Evolutionary conservation across 495 filamentous ascomycete genomes (phyloP).

Genomic region (Penicillium roqueforti): DNA sequence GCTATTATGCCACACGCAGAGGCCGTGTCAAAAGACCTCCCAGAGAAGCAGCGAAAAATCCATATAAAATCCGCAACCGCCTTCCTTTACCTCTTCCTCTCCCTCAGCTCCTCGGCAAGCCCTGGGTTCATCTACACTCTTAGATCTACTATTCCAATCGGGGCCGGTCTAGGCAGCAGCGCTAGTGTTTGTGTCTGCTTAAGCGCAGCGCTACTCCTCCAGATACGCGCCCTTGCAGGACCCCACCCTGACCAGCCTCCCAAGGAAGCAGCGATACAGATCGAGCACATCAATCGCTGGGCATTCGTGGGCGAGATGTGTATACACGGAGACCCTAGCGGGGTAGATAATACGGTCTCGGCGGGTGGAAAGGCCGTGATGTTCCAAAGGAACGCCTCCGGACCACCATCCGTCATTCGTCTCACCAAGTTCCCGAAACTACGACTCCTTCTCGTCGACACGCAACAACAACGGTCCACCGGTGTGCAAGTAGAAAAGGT

Average conservation of each 20-base stretch:
- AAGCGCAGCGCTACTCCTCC: slow-evolving; percentile 75
- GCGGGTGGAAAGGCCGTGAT: slow-evolving; percentile 88
- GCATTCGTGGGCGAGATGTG: slow-evolving; percentile 95
- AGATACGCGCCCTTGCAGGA: slow-evolving; percentile 79
- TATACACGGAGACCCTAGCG: slow-evolving; percentile 93
- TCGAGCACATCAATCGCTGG: slow-evolving; percentile 95
- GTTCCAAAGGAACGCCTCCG: slow-evolving; percentile 72
- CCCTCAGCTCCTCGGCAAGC: slow-evolving; percentile 71
- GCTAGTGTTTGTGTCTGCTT: slow-evolving; percentile 88
- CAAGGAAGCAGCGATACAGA: slow-evolving; percentile 73
- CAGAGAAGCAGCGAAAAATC: slow-evolving; percentile 66
- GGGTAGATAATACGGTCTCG: slow-evolving; percentile 93
- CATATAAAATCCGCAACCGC: slow-evolving; percentile 73
- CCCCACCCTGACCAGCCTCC: slow-evolving; percentile 83
- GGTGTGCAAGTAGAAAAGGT: slow-evolving; percentile 83
- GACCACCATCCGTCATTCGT: slow-evolving; percentile 64
- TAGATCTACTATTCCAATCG: slow-evolving; percentile 89
- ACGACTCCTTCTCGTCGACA: slow-evolving; percentile 85
- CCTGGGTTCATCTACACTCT: slow-evolving; percentile 85
- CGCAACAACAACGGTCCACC: slow-evolving; percentile 76
- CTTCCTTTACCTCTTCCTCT: slow-evolving; percentile 91
- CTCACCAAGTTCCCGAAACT: slow-evolving; percentile 83
- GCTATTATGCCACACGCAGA: slow-evolving; percentile 72
- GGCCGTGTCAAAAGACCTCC: slow-evolving; percentile 59
- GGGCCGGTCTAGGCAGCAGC: slow-evolving; percentile 86